Conservation (phyloP, 192 early-diverging fungal genomes). For the Backusella macrospora region DNA sequence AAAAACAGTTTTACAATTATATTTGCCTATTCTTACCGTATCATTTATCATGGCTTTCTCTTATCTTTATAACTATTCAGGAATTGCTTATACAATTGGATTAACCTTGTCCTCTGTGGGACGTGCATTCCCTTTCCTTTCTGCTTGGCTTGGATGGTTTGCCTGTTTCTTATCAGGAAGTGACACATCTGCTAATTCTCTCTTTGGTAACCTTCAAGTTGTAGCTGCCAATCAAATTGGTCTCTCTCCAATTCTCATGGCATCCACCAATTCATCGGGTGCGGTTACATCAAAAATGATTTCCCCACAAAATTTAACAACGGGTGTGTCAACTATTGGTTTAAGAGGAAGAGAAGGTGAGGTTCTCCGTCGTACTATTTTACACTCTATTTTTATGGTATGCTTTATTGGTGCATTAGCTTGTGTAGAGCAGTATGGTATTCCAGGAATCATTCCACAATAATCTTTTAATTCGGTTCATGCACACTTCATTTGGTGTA, state of each 20-base stretch:
- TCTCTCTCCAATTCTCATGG: slow-evolving; percentile 42
- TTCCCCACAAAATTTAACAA: slow-evolving; percentile 45
- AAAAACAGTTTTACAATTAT: slow-evolving; percentile 29
- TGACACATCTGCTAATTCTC: slow-evolving; percentile 43
- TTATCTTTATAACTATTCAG: slow-evolving; percentile 44
- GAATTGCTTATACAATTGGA: slow-evolving; percentile 42
- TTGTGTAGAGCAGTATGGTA: slow-evolving; percentile 38
- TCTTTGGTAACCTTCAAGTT: slow-evolving; percentile 48
- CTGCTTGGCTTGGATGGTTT: slow-evolving; percentile 44
- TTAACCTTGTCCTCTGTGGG: slow-evolving; percentile 41
- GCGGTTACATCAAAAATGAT: slow-evolving; percentile 45
- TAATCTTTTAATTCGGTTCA: not conserved
- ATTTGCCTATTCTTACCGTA: slow-evolving; percentile 37
- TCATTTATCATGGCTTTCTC: slow-evolving; percentile 45
- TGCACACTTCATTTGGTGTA: not conserved
- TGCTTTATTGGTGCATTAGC: slow-evolving; percentile 35
- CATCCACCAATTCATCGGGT: slow-evolving; percentile 40
- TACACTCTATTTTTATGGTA: slow-evolving; percentile 38
- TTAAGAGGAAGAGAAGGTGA: slow-evolving; percentile 38
- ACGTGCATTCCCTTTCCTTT: slow-evolving; percentile 42
- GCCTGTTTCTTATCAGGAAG: slow-evolving; percentile 46
- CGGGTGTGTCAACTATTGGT: slow-evolving; percentile 44
- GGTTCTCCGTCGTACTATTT: slow-evolving; percentile 39
- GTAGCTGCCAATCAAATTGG: slow-evolving; percentile 44
- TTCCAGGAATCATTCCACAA: slow-evolving; percentile 32